Evolutionary conservation across 345 rosid genomes (phyloP), one percentile per base, ranked within the genome.

Genomic region (Citrus sp.): DNA sequence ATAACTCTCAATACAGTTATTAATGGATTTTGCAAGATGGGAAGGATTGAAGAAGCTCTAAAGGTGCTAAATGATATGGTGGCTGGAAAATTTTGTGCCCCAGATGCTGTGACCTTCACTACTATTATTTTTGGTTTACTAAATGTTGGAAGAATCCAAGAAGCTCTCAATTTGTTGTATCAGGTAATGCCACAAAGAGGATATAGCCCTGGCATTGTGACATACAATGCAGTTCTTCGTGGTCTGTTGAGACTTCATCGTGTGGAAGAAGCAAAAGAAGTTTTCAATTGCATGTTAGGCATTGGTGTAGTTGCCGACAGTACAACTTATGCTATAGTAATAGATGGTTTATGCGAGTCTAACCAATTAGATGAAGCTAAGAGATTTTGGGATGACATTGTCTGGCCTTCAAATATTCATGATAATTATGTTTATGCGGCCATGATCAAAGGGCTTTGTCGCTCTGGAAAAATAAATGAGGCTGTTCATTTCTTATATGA

Each of bases 401-500:
- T 92, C 75, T 93, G 97, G 97, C 95, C 97, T 9, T 94, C 97
- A 30, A 87, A 87, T 70, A 73, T 82, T 73, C 95, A 94, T 73
- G 97, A 94, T 84, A 73, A 83, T 56, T 90, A 76, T 65, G 97
- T 93, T 75, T 95, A 95, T 80, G 88, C 98, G 27, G 92, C 93
- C 18, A 79, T 95, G 74, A 88, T 93, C 28, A 93, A 92, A 85
- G 98, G 98, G 68, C 90, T 93, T 77, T 93, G 92, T 76, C 76
- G 69, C 54, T 84, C 68, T 4, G 90, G 88, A 68, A 84, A 82
- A 75, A 74, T 86, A 71, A 79, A 82, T n/a, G 94, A 89, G 74
- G 95, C 97, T 67, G 88, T 89, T 32, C 95, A 91, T 90, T 93
- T 93, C 82, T 81, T 95, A 30, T 93, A 90, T 72, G 95, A 95